Conservation (phyloP, 306 rosid species). For the Corylus americana region DNA sequence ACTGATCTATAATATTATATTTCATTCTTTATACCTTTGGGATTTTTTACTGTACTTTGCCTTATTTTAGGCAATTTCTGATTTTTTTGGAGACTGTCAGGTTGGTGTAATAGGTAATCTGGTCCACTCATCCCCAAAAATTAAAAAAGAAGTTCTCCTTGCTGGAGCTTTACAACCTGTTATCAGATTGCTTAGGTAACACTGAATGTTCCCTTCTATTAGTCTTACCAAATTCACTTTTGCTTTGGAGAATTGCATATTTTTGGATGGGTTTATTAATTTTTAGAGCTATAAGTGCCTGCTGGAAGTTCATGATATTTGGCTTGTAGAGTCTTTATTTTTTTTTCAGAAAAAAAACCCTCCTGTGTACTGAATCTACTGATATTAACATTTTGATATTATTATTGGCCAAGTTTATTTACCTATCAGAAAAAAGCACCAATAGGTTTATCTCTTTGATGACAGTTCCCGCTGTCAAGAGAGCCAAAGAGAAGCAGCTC, state of each 20-base stretch:
- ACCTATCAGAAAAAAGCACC: neutral
- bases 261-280: neutral
- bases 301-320: neutral
- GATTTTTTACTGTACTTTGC: neutral
- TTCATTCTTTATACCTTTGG: neutral
- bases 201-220: neutral
- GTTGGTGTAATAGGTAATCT: slow-evolving; percentile 80
- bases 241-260: neutral
- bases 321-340: neutral
- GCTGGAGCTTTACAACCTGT: slow-evolving; percentile 81
- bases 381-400: neutral
- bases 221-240: neutral
- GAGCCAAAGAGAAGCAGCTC: slow-evolving; percentile 69
- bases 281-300: neutral
- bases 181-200: slow-evolving; percentile 57
- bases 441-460: slow-evolving; percentile 1
- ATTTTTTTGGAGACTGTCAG: slow-evolving; percentile 32
- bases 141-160: slow-evolving; percentile 59
- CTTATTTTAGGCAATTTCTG: slow-evolving; percentile 16
- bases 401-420: neutral
- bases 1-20: neutral
- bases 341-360: neutral
- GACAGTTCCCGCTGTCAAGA: slow-evolving; percentile 59
- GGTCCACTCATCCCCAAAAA: slow-evolving; percentile 70
- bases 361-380: neutral